These are phyloP conservation scores for Blastocladiella emersonii DNA, from an alignment of 371 early-diverging fungal genomes.

Conservation along the genomic window DNA sequence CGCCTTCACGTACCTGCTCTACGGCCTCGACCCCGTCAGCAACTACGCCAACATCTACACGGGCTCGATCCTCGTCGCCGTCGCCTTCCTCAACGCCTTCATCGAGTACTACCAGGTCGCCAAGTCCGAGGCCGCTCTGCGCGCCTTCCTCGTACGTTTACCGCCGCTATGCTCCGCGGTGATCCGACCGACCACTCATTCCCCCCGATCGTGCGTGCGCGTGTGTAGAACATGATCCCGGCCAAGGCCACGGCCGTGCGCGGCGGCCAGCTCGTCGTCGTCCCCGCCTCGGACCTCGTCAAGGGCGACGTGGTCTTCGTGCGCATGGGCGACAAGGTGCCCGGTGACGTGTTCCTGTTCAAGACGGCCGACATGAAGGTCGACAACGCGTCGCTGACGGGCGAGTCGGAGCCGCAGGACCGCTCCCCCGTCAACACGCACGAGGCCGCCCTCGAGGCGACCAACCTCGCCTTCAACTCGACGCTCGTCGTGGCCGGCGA, in stretches of 20 bases:
- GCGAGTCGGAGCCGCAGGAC: constrained; percentile 86
- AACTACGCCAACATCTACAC: constrained; percentile 71
- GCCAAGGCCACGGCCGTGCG: constrained; percentile 60
- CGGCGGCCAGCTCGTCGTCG: constrained; percentile 43
- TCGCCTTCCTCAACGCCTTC: constrained; percentile 74
- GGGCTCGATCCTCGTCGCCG: constrained; percentile 72
- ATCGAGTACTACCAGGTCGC: constrained; percentile 85
- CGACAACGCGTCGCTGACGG: constrained; percentile 92
- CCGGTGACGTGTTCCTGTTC: constrained; percentile 74
- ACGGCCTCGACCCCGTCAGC: constrained; percentile 46
- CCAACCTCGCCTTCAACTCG: constrained; percentile 78
- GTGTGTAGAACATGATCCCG: constrained; percentile 82
- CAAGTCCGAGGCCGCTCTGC: constrained; percentile 67
- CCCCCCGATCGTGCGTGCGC: too few relatives aligned
- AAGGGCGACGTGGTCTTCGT: constrained; percentile 76
- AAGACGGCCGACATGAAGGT: constrained; percentile 71
- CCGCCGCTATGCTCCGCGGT: too few relatives aligned
- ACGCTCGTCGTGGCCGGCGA: constrained; percentile 75
- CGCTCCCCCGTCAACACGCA: constrained; percentile 39
- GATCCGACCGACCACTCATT: too few relatives aligned
- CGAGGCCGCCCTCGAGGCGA: constrained; percentile 74
- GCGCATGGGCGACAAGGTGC: constrained; percentile 83
- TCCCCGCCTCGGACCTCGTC: constrained; percentile 58
- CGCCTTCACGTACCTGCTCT: constrained; percentile 58
- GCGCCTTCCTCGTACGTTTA: too few relatives aligned